Evolutionary conservation across 2,329 filamentous ascomycete species (phyloP), one percentile per base, ranked within the genome.

Genomic region (Didymella arachidicola): DNA sequence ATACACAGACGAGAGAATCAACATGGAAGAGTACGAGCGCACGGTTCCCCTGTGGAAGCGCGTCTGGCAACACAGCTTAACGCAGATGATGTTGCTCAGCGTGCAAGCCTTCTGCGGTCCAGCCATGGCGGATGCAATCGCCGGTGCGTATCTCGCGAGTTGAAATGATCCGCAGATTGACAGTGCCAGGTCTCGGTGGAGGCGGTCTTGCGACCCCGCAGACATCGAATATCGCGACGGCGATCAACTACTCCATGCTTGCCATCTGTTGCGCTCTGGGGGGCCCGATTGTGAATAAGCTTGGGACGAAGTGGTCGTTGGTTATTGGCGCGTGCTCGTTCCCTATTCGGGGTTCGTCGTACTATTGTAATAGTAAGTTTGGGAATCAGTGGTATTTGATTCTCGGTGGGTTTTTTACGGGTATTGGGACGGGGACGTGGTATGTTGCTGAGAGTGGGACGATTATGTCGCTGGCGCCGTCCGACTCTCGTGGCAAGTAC

Each of bases 361-460:
- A 82, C 60, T 82, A 82, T 63, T 80, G 78, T 66, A 82, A 82
- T 42, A 80, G 78, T 67, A 81, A 81, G 62, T 82, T 80, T 57
- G 80, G 80, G 4, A 81, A 75, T 41, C 79, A 82, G 67, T 82
- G 80, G 79, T 79, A 80, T 50, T 62, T 79, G 62, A 51, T 59
- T 22, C 42, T 72, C 14, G 68, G 70, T 36, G 65, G 65, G 14
- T 64, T 69, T 51, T 58, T 72, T 11, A 70, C 66, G 11, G 70
- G 70, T n/a, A 67, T 72, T 6, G 68, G 68, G 1, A 67, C 43
- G 4, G 80, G 79, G 1, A 80, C 79, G 41, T 82, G 80, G 80
- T 83, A 82, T 57, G 80, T 82, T 8, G 81, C 80, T 0, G 81
- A 82, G 58, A 79, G 79, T 1, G 80, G 80, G 14, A 76, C 78